Evolutionary conservation across 345 rosid species (phyloP).

Genomic region (Linum trigynum): DNA sequence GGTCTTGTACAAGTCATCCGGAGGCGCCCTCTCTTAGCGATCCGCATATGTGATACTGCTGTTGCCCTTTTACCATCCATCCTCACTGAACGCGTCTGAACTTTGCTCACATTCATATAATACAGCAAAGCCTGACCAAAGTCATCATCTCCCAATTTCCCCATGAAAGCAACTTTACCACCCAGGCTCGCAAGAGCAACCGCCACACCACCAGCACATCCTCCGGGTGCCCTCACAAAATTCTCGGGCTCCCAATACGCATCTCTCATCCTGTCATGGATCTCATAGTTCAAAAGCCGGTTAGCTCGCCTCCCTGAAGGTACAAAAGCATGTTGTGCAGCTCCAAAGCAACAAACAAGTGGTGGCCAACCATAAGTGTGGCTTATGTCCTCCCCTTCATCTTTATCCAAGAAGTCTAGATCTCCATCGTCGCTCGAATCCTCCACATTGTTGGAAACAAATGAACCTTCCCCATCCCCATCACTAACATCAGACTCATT

Average conservation of each 20-base stretch:
- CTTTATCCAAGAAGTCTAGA: conserved; percentile 44
- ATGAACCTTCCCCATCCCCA: conserved; percentile 32
- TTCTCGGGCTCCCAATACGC: conserved; percentile 67
- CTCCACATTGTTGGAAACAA: conserved; percentile 24
- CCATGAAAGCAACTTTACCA: conserved; percentile 90
- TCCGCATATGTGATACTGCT: conserved; percentile 61
- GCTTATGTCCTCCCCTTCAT: conserved; percentile 59
- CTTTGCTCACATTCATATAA: conserved; percentile 56
- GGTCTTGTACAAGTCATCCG: conserved; percentile 54
- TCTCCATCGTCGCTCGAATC: conserved; percentile 46
- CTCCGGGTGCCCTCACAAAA: conserved; percentile 71
- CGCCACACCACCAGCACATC: conserved; percentile 74
- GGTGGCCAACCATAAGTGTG: conserved; percentile 86
- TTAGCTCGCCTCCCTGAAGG: conserved; percentile 81
- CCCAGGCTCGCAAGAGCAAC: conserved; percentile 74
- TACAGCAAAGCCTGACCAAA: conserved; percentile 70
- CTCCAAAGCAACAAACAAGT: conserved; percentile 91
- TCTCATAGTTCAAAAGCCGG: conserved; percentile 65
- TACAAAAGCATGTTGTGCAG: conserved; percentile 79
- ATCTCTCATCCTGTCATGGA: conserved; percentile 54
- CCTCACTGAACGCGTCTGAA: conserved; percentile 67
- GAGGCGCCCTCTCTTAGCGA: conserved; percentile 67
- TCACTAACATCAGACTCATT: conserved; percentile 44
- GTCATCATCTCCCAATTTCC: conserved; percentile 80
- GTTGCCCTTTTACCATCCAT: conserved; percentile 54